phyloP scores from a whole-genome alignment of 75 land plant species.

The Pinus taeda region DNA sequence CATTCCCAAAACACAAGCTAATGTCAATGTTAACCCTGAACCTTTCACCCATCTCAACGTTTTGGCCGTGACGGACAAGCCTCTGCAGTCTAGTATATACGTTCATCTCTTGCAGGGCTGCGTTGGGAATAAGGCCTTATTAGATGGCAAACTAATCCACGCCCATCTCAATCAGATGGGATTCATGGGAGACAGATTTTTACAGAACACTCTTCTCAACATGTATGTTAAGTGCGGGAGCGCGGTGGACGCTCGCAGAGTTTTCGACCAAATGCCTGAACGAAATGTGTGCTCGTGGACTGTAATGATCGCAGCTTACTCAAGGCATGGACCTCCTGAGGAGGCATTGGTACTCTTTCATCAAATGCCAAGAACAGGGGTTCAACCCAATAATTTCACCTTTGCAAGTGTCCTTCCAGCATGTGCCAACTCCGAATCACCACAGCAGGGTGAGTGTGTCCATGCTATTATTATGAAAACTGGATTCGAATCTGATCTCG shows the following conservation, averaged over 20 bases:
- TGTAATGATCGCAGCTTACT: constrained; percentile 19
- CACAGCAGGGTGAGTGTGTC: constrained; percentile 23
- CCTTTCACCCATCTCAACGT: too few relatives aligned
- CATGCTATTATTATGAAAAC: constrained; percentile 14
- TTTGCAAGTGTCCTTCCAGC: constrained; percentile 14
- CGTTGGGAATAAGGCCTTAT: too few relatives aligned
- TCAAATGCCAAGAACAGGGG: constrained; percentile 3
- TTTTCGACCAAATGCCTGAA: constrained; percentile 18
- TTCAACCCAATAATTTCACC: constrained; percentile 12
- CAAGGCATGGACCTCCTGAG: constrained; percentile 7
- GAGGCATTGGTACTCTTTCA: constrained; percentile 6
- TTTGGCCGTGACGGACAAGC: too few relatives aligned
- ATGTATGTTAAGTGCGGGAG: constrained; percentile 19
- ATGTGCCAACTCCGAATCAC: constrained; percentile 15
- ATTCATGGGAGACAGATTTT: too few relatives aligned
- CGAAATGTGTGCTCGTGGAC: constrained; percentile 21
- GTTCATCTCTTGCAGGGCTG: too few relatives aligned
- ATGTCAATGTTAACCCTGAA: too few relatives aligned
- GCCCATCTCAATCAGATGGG: too few relatives aligned
- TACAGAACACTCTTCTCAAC: constrained; percentile 15
- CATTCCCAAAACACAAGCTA: too few relatives aligned
- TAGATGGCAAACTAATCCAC: too few relatives aligned
- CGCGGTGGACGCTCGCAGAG: constrained; percentile 5
- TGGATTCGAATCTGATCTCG: constrained; percentile 25
- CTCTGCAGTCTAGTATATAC: too few relatives aligned